These are phyloP conservation scores for Trapa incisa DNA, from an alignment of 345 rosid species.

Conservation along the genomic window DNA sequence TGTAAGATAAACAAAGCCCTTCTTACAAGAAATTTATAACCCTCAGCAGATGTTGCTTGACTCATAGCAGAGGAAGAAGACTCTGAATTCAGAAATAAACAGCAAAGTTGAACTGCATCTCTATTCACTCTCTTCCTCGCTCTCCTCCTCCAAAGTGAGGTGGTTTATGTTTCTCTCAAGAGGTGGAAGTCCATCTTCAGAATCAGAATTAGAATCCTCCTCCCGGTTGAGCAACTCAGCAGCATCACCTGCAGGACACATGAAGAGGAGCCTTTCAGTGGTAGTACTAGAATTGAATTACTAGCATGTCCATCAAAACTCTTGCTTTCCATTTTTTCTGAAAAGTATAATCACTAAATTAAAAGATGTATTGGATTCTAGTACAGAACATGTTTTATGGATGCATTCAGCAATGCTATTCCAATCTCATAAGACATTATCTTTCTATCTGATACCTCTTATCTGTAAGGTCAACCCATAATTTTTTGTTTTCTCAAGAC, in stretches of 20 bases:
- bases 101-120: neutral
- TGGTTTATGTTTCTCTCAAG: conserved; percentile 79
- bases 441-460: too few species aligned
- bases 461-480: neutral
- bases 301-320: too few species aligned
- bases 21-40: too few species aligned
- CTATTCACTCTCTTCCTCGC: conserved; percentile 48
- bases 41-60: too few species aligned
- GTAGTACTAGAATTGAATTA: too few species aligned
- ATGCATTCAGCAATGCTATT: neutral
- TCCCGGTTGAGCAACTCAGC: conserved; percentile 3
- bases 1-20: too few species aligned
- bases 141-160: conserved; percentile 39
- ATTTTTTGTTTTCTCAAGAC: neutral
- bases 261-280: neutral
- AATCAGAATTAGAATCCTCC: conserved; percentile 39
- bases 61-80: too few species aligned
- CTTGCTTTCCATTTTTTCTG: neutral
- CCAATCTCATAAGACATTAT: neutral
- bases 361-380: neutral
- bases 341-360: neutral
- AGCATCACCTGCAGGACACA: conserved; percentile 13
- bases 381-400: neutral
- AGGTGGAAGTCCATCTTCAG: conserved; percentile 79
- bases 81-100: neutral